A percentile compares a stretch with the other conserved stretches of the same genome.
Conservation (phyloP, 2,329 filamentous ascomycete species). For the Penicillium sp. region DNA sequence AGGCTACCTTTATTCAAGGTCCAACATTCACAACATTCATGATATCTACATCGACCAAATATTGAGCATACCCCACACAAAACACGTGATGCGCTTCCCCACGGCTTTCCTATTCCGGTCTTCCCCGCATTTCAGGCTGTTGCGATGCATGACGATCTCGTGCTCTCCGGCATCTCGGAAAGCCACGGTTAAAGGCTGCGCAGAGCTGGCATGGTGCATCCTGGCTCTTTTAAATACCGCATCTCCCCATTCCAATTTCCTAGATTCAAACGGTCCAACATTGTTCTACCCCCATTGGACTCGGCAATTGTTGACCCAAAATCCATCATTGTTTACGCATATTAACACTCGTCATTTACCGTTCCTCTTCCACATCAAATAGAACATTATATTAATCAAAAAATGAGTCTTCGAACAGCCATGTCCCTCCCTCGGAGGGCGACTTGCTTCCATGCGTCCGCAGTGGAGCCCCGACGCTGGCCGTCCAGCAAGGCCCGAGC, state of each 20-base stretch:
- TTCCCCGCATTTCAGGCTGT: conserved; percentile 9
- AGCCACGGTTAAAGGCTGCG: conserved; percentile 13
- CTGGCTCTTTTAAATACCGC: conserved; percentile 3
- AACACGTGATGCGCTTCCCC: conserved; percentile 16
- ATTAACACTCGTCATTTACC: not conserved
- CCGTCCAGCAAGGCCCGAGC: conserved; percentile 22
- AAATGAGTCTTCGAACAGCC: conserved; percentile 15
- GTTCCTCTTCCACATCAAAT: not conserved
- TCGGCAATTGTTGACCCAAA: not conserved
- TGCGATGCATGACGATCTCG: not conserved
- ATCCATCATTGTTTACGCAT: not conserved
- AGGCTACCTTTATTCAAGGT: too few relatives aligned
- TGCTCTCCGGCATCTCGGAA: conserved; percentile 8
- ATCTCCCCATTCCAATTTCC: not conserved
- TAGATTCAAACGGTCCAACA: not conserved
- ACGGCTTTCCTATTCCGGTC: conserved; percentile 1
- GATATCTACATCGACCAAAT: not conserved
- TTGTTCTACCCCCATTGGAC: not conserved
- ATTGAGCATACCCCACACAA: not conserved
- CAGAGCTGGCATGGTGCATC: not conserved
- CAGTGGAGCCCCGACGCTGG: conserved; percentile 14
- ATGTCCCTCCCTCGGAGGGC: conserved; percentile 6
- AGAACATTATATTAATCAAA: not conserved
- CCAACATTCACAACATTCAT: not conserved
- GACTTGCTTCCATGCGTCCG: conserved; percentile 7